Percentiles rank a stretch among this genome's conserved stretches.
Evolutionary conservation across 2,329 filamentous ascomycete species (phyloP).

Genomic region (Colletotrichum cuscutae): DNA sequence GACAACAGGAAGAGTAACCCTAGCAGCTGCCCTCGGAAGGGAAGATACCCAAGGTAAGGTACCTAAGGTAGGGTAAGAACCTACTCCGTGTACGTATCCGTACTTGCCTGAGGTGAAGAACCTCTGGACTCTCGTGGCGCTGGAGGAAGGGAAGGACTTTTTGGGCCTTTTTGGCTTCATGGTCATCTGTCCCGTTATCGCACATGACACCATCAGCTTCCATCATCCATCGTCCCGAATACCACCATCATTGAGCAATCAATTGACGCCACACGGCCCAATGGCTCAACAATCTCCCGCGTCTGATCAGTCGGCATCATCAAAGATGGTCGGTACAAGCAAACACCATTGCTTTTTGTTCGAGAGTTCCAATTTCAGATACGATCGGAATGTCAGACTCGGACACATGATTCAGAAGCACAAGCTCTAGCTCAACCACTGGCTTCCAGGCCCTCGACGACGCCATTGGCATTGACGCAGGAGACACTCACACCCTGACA

Average conservation of each 20-base stretch:
- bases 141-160: not conserved
- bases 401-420: slow-evolving; percentile 1
- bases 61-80: not conserved
- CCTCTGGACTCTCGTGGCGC: not conserved
- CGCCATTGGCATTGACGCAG: slow-evolving; percentile 4
- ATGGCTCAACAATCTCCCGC: not conserved
- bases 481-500: not conserved
- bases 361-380: slow-evolving; percentile 9
- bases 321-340: not conserved
- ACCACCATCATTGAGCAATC: not conserved
- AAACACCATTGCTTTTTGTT: slow-evolving; percentile 11
- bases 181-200: no score
- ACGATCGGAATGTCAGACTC: slow-evolving; percentile 3
- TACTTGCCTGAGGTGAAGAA: not conserved
- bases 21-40: not conserved
- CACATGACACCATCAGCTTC: no score
- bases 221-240: no score
- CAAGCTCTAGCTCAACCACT: slow-evolving; percentile 7
- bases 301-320: not conserved
- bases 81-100: not conserved
- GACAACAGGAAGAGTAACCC: not conserved
- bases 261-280: not conserved
- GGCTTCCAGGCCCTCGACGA: not conserved
- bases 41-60: no score
- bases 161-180: not conserved